Evolutionary conservation across 78 protist species (phyloP).

Genomic region (Tieghemostelium lacteum): DNA sequence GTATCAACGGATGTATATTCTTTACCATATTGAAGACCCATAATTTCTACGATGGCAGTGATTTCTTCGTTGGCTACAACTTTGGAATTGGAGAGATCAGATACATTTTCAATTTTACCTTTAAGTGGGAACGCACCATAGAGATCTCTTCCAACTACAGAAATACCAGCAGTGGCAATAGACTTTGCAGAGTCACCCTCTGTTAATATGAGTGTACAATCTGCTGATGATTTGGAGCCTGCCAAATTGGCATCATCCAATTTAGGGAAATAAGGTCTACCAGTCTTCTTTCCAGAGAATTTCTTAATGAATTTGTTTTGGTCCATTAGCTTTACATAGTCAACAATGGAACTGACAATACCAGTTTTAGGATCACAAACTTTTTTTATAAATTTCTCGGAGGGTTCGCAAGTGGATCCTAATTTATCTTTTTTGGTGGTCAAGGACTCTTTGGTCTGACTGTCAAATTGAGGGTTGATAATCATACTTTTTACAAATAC

Average conservation of each 20-base stretch:
- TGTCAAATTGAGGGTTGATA: constrained; percentile 98
- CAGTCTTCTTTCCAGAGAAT: constrained; percentile 4
- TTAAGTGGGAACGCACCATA: constrained; percentile 99
- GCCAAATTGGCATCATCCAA: constrained; percentile 99
- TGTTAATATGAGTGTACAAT: constrained; percentile 99
- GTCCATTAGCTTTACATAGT: constrained; percentile 86
- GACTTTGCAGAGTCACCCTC: constrained; percentile 85
- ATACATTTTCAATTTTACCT: constrained; percentile 99
- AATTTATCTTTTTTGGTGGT: constrained; percentile 83
- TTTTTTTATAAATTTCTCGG: neutral
- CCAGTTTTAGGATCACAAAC: constrained; percentile 74
- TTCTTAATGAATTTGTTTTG: constrained; percentile 24
- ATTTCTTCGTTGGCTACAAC: constrained; percentile 93
- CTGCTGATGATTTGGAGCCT: constrained; percentile 80
- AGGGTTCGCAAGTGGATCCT: constrained; percentile 85
- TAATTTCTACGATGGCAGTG: constrained; percentile 83
- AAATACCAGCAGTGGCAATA: constrained; percentile 90
- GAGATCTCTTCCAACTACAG: constrained; percentile 96
- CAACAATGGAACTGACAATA: constrained; percentile 81
- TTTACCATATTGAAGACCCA: constrained; percentile 92
- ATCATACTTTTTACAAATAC: constrained; percentile 96
- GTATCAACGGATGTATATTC: constrained; percentile 64
- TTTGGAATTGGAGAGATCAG: constrained; percentile 88
- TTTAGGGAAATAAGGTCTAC: constrained; percentile 90
- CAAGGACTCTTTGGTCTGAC: constrained; percentile 97